Evolutionary conservation across 805 yeast species (phyloP).

Genomic region (Sugiyamaella floridensis): DNA sequence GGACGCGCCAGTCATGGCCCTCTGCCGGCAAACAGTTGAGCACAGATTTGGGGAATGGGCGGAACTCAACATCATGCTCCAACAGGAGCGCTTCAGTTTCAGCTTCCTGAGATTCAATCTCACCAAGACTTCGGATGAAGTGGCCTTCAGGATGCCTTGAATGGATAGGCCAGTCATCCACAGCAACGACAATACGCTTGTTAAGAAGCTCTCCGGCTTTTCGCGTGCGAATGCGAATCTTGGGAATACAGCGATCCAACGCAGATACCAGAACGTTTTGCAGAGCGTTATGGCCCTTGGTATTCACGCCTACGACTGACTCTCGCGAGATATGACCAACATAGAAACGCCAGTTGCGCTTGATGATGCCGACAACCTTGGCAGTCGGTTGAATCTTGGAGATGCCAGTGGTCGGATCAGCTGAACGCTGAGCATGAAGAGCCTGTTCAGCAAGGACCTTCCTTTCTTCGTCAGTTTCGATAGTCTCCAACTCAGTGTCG

Average conservation of each 20-base stretch:
- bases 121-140: slow-evolving; percentile 84
- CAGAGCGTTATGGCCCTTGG: slow-evolving; percentile 53
- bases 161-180: slow-evolving; percentile 85
- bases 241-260: slow-evolving; percentile 85
- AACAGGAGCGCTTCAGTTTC: slow-evolving; percentile 91
- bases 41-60: slow-evolving; percentile 91
- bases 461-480: slow-evolving; percentile 61
- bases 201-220: slow-evolving; percentile 78
- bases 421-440: slow-evolving; percentile 35
- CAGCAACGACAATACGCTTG: slow-evolving; percentile 82
- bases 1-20: slow-evolving; percentile 91
- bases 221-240: slow-evolving; percentile 79
- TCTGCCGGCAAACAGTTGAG: slow-evolving; percentile 87
- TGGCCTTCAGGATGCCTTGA: slow-evolving; percentile 92
- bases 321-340: slow-evolving; percentile 88
- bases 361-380: slow-evolving; percentile 74
- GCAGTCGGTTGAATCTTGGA: slow-evolving; percentile 76
- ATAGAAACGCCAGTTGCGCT: slow-evolving; percentile 92
- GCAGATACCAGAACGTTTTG: slow-evolving; percentile 76
- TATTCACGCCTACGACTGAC: slow-evolving; percentile 42
- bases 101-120: slow-evolving; percentile 83
- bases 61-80: slow-evolving; percentile 94
- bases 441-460: slow-evolving; percentile 73
- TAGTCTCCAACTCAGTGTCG: slow-evolving; percentile 38
- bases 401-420: slow-evolving; percentile 35